Percentiles rank a stretch among this genome's conserved stretches.
Conservation (phyloP, 495 filamentous ascomycete species). For the Aspergillus heteromorphus region DNA sequence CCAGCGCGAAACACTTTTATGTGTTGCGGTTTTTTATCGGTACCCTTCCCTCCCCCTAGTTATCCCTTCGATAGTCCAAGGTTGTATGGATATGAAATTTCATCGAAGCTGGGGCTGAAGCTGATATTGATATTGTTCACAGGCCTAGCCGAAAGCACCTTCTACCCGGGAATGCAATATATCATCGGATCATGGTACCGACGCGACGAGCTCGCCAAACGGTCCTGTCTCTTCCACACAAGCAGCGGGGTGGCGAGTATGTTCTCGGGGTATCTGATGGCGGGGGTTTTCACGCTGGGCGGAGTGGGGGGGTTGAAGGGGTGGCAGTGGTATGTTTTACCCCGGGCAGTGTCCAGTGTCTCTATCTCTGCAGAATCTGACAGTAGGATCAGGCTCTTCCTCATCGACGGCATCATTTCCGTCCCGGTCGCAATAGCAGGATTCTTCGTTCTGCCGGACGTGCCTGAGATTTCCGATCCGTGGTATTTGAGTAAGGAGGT, state of each 20-base stretch:
- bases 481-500: conserved; percentile 44
- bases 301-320: conserved; percentile 44
- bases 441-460: conserved; percentile 57
- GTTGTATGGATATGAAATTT: no score
- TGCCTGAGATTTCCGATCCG: conserved; percentile 53
- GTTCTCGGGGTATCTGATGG: conserved; percentile 56
- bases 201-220: conserved; percentile 50
- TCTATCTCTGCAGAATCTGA: neutral
- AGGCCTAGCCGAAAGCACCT: conserved; percentile 42
- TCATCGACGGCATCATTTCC: conserved; percentile 44
- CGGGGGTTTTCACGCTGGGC: conserved; percentile 46
- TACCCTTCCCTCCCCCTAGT: conserved; percentile 17
- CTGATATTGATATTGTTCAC: neutral
- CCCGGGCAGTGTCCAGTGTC: neutral
- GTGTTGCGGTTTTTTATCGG: conserved; percentile 56
- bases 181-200: conserved; percentile 48
- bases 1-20: conserved; percentile 46
- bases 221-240: conserved; percentile 60
- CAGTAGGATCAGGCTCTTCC: conserved; percentile 25
- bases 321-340: conserved; percentile 36
- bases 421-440: conserved; percentile 46
- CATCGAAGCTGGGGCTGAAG: no score
- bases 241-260: conserved; percentile 49
- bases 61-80: no score
- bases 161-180: conserved; percentile 44